Base-by-base conservation (phyloP, 2,329 filamentous ascomycete species). In the Phialophora tarda region DNA sequence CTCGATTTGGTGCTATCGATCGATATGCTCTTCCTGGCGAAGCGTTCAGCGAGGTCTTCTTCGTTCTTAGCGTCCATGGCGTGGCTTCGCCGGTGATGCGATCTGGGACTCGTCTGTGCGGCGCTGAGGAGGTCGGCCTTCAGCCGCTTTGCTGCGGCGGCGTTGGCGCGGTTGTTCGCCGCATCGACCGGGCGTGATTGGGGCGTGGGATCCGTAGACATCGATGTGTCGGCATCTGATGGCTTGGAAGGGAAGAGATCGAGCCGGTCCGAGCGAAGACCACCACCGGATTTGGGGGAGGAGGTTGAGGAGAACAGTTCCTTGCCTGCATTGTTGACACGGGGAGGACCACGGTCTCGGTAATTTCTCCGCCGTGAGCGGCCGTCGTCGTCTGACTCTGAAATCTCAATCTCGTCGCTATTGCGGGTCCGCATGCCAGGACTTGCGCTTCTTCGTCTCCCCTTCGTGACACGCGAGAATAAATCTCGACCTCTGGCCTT, bases 121-220 rank as follows among this genome's bases (percentile, higher is more conserved):
- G 71, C 70, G 0, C 86, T 86, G 70, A 90, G 87, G 1, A 90
- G 81, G 68, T 90, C 88, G 68, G 83, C 86, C 70, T 79, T 78
- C 58, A 82, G 75, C 68, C 81, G 84, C 44, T 69, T 71, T 47
- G 71, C 71, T 14, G 69, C 71, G 28, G 67, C 70, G 4, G 64
- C 64, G 41, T 76, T 75, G 55, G 73, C 66, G 34, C 68, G 68
- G 21, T 59, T 55, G 59, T 65, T 69, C 12, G 63, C 58, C 7
- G 64, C 54, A 41, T 66, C 68, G 44, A 74, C 58, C 55, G 48
- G 28, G 59, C 41, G 77, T 65, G 80, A 24, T 80, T 82, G 66
- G 78, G 81, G 72, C 82, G 83, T 63, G 75, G 78, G 64, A 74
- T 68, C 76, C 65, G 58, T 59, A 17, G 54, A 59, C 69, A 70